Percentiles rank a stretch among this genome's conserved stretches.
phyloP scores from a whole-genome alignment of 345 rosid species.

The Diplotaxis tenuifolia region DNA sequence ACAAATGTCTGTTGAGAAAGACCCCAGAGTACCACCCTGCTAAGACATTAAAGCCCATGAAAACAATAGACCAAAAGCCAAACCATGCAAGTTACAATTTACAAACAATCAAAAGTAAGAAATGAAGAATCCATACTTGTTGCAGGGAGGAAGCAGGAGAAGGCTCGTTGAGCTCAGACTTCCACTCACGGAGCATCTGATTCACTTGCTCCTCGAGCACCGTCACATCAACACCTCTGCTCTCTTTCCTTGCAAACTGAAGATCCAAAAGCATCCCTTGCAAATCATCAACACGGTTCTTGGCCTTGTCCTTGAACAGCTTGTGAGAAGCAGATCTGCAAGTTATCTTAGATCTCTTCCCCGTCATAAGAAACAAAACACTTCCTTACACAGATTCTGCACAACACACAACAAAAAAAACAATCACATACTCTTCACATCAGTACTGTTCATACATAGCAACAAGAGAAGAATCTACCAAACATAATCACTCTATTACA shows the following conservation, averaged over 20 bases:
- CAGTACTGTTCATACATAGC: neutral
- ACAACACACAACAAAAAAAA: conserved; percentile 10
- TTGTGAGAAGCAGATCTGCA: conserved; percentile 95
- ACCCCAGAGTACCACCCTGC: conserved; percentile 85
- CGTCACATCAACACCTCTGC: conserved; percentile 62
- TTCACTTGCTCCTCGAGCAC: conserved; percentile 97
- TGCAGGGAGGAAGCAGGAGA: conserved; percentile 97
- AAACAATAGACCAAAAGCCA: neutral
- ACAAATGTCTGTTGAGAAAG: conserved; percentile 87
- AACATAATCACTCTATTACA: conserved; percentile 10
- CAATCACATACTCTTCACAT: conserved; percentile 13
- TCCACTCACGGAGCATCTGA: conserved; percentile 99
- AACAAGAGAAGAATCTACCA: neutral
- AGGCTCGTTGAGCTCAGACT: conserved; percentile 94
- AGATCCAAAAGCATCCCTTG: conserved; percentile 86
- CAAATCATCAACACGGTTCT: conserved; percentile 96
- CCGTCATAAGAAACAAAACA: conserved; percentile 43
- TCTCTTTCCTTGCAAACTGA: conserved; percentile 89
- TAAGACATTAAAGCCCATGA: too few species aligned
- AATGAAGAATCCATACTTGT: conserved; percentile 51
- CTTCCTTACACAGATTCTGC: conserved; percentile 32
- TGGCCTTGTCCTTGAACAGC: conserved; percentile 92
- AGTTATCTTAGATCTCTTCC: conserved; percentile 77
- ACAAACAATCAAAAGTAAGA: neutral
- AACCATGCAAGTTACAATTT: conserved; percentile 4